Evolutionary conservation across 23 red algal species (phyloP).

Genomic region (Chondrus crispus): DNA sequence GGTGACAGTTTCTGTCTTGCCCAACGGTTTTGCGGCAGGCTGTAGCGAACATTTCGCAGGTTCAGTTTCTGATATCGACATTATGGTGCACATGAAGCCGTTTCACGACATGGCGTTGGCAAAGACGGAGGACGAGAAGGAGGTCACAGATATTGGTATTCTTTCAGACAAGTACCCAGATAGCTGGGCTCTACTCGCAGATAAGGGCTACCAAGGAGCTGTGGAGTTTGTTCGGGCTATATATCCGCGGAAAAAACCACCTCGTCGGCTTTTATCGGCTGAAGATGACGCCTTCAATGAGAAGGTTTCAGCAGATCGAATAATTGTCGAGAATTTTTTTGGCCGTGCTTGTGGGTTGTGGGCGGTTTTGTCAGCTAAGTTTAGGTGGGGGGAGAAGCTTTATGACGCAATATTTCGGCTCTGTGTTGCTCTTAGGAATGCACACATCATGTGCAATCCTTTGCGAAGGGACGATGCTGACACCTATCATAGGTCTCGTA

Average conservation of each 20-base stretch:
- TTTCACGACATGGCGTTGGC: not conserved
- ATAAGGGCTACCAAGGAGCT: constrained; percentile 8
- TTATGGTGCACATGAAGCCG: not conserved
- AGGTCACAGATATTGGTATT: not conserved
- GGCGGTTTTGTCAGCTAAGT: not conserved
- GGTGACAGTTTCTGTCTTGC: not conserved
- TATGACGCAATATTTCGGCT: not conserved
- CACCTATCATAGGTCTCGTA: not conserved
- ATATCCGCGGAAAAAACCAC: not conserved
- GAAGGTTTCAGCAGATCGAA: not conserved
- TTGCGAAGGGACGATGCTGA: not conserved
- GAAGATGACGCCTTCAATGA: not conserved
- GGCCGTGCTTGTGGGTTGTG: not conserved
- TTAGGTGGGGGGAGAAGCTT: not conserved
- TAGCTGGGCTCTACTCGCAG: not conserved
- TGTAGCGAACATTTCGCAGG: not conserved
- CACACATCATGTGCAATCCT: not conserved
- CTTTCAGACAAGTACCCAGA: not conserved
- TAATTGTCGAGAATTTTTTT: constrained; percentile 1
- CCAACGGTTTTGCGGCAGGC: not conserved
- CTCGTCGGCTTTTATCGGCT: not conserved
- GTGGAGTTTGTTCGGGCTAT: not conserved
- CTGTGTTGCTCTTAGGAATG: not conserved
- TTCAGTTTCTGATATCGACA: constrained; percentile 5
- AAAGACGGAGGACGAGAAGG: not conserved